A percentile compares a stretch with the other conserved stretches of the same genome.
phyloP scores from a whole-genome alignment of 75 land plant species.

The Pinus tabuliformis region DNA sequence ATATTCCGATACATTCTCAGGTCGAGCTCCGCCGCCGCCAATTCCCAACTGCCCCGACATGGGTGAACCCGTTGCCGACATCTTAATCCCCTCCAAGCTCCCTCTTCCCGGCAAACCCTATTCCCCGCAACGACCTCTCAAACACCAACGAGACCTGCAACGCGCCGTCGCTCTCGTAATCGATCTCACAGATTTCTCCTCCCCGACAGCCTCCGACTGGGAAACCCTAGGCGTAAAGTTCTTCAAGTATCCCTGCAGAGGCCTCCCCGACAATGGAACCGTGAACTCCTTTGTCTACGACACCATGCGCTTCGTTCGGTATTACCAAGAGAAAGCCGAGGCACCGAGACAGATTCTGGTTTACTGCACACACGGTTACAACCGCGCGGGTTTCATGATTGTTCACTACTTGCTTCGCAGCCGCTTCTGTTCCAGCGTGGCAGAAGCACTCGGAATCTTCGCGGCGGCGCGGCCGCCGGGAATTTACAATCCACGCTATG shows the following conservation, averaged over 20 bases:
- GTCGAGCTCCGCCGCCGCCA: too few species aligned
- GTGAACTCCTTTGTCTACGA: conserved; percentile 41
- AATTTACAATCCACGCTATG: conserved; percentile 35
- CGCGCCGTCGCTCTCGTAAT: too few species aligned
- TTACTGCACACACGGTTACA: conserved; percentile 45
- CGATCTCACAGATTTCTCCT: too few species aligned
- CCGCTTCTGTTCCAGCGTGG: conserved; percentile 13
- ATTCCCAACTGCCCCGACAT: too few species aligned
- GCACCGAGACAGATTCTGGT: conserved; percentile 21
- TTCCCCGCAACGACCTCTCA: too few species aligned
- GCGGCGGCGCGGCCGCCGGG: conserved; percentile 44
- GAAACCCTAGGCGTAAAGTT: background rate
- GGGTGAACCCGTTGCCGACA: too few species aligned
- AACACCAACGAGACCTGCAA: too few species aligned
- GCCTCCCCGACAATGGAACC: conserved; percentile 36
- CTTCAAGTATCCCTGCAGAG: conserved; percentile 34
- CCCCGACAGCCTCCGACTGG: too few species aligned
- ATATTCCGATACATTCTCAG: too few species aligned
- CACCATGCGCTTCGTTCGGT: conserved; percentile 18
- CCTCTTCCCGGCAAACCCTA: too few species aligned
- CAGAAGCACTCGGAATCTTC: conserved; percentile 26
- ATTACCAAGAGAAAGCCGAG: conserved; percentile 5
- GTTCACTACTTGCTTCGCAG: conserved; percentile 38
- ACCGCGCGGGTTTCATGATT: conserved; percentile 49
- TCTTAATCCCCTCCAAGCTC: too few species aligned